Conservation (phyloP, 352 stramenopile species). For the Thalassiosira hispida region DNA sequence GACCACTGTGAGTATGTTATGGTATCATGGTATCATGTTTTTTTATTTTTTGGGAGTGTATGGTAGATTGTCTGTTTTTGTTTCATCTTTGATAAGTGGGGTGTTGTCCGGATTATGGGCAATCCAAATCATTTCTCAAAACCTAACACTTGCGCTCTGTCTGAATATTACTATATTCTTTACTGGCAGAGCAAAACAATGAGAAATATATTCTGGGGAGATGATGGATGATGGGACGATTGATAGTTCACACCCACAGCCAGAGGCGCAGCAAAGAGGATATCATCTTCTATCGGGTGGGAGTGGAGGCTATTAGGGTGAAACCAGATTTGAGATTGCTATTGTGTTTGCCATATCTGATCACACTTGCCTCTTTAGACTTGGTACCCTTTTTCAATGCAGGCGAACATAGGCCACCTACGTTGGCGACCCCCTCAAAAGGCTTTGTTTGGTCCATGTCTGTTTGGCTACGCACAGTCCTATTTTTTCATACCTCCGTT, state of each 20-base stretch:
- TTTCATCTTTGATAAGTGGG: not conserved
- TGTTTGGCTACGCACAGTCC: not conserved
- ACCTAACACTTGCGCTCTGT: constrained; percentile 36
- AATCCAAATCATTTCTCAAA: constrained; percentile 19
- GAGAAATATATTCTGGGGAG: not conserved
- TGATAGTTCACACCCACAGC: no score
- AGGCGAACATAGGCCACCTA: not conserved
- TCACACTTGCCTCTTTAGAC: constrained; percentile 25
- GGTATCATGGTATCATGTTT: not conserved
- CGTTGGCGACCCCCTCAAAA: not conserved
- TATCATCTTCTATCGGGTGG: no score
- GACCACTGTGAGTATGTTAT: constrained; percentile 58
- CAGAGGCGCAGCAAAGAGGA: no score
- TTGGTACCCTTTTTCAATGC: constrained; percentile 22
- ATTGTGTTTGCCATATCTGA: constrained; percentile 26
- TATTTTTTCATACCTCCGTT: not conserved
- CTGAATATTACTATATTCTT: constrained; percentile 48
- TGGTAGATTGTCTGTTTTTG: not conserved
- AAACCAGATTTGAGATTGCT: constrained; percentile 15
- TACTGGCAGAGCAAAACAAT: constrained; percentile 18
- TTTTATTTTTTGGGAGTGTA: constrained; percentile 5
- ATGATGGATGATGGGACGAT: not conserved
- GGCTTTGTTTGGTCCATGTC: not conserved
- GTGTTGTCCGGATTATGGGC: not conserved
- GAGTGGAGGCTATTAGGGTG: no score